Evolutionary conservation across 164 flowering plant species (phyloP), one percentile per base, ranked within the genome.

Genomic region (Aristolochia californica): DNA sequence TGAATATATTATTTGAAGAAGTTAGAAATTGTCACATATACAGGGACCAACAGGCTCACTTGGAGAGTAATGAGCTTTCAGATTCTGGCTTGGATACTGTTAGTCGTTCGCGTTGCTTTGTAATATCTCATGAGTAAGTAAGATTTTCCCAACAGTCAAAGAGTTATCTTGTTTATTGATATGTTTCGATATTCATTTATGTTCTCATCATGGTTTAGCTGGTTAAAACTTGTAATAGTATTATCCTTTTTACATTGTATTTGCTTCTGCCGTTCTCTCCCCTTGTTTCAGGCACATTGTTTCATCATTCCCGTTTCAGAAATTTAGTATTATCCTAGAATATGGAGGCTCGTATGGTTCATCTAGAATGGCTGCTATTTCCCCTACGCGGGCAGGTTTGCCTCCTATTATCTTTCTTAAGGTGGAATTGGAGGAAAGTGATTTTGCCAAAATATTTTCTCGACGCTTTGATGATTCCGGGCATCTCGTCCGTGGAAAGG

Each of bases 341-440:
- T 83, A 78, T 69, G 84, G 84, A 65, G 83, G 81, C 59, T 60
- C 74, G 40, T 22, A 49, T 59, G 73, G 61, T 60, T 72, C 77
- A 25, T 78, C 85, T 21, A 78, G 61, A 68, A 62, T 79, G 52
- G 67, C 76, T 17, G 21, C 66, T 53, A 48, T 71, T 63, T 59
- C 56, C 55, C 60, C 72, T 23, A 61, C 53, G 15, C 45, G 61
- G 18, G 51, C 20, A 61, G 66, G 70, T 20, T 62, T 74, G 65
- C 75, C 79, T 56, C 59, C 20, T 60, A 70, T 77, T 64, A 76
- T 79, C 60, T 81, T 79, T 48, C 47, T 83, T 48, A 78, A 67
- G 62, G 65, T 84, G 65, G 80, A 80, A 54, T 50, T 78, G 66
- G 78, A 80, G 58, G 73, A 72, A 8, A 51, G 4, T 9, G 58